Evolutionary conservation across 768 basidiomycete genomes (phyloP).

Genomic region (Xanthoconium stramineum): DNA sequence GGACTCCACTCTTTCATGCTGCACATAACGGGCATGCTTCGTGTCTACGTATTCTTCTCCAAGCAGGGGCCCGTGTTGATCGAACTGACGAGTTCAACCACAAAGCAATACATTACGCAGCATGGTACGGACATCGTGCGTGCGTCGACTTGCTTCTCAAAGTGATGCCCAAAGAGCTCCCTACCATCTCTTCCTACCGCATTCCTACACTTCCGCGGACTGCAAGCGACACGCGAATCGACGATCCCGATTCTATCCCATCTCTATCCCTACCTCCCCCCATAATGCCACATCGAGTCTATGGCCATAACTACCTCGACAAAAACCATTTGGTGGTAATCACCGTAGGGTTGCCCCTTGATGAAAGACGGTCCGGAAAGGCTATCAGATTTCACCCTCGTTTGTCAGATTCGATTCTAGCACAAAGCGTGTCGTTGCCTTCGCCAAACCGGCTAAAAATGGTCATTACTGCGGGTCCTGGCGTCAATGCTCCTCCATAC

Average conservation of each 20-base stretch:
- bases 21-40: slow-evolving; percentile 77
- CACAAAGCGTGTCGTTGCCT: slow-evolving; percentile 63
- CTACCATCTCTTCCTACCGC: slow-evolving; percentile 14
- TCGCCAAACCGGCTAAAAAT: slow-evolving; percentile 83
- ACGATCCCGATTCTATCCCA: slow-evolving; percentile 91
- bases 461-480: slow-evolving; percentile 88
- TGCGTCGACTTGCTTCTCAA: slow-evolving; percentile 62
- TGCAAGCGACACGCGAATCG: slow-evolving; percentile 36
- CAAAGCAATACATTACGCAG: slow-evolving; percentile 88
- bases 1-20: slow-evolving; percentile 97
- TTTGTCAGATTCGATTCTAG: slow-evolving; percentile 64
- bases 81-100: slow-evolving; percentile 82
- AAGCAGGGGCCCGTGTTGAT: slow-evolving; percentile 75
- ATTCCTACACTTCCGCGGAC: slow-evolving; percentile 23
- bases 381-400: slow-evolving; percentile 71
- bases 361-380: slow-evolving; percentile 34
- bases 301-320: slow-evolving; percentile 95
- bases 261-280: slow-evolving; percentile 94
- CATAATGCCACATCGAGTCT: slow-evolving; percentile 96
- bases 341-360: slow-evolving; percentile 61
- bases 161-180: slow-evolving; percentile 25
- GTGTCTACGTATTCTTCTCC: slow-evolving; percentile 75
- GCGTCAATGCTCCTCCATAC: slow-evolving; percentile 84
- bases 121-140: slow-evolving; percentile 87
- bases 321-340: slow-evolving; percentile 83